Conservation (phyloP, 176 grass and related monocot genomes). For the Bonia amplexicaulis region DNA sequence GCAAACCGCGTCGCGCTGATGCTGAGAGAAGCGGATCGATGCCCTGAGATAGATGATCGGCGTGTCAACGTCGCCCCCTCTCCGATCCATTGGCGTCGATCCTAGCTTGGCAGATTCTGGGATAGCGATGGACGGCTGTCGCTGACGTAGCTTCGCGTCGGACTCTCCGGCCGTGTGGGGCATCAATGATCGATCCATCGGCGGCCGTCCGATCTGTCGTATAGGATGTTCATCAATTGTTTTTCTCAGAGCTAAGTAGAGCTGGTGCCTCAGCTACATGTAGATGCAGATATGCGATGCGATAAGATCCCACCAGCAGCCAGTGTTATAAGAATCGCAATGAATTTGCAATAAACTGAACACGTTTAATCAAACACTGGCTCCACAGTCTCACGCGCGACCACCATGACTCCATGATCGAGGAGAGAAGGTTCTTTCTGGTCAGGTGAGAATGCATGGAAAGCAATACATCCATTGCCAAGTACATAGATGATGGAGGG, state of each 20-base stretch:
- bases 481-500: neutral
- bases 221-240: neutral
- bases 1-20: conserved; percentile 42
- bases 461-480: neutral
- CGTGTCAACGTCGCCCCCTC: neutral
- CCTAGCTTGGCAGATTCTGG: neutral
- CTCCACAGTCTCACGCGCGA: neutral
- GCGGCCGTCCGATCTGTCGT: neutral
- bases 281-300: neutral
- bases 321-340: neutral
- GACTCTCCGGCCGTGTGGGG: neutral
- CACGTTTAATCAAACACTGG: neutral
- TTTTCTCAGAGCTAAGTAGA: no score
- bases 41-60: neutral
- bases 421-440: no score
- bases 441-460: neutral
- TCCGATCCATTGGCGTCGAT: neutral
- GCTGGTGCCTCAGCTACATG: neutral
- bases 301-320: neutral
- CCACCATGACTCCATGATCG: neutral
- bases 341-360: no score
- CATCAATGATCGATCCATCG: neutral
- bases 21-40: neutral
- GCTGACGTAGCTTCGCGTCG: conserved; percentile 43
- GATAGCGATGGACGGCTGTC: neutral